Evolutionary conservation across 2,329 filamentous ascomycete species (phyloP), one percentile per base, ranked within the genome.

Genomic region (Colletotrichum destructivum): DNA sequence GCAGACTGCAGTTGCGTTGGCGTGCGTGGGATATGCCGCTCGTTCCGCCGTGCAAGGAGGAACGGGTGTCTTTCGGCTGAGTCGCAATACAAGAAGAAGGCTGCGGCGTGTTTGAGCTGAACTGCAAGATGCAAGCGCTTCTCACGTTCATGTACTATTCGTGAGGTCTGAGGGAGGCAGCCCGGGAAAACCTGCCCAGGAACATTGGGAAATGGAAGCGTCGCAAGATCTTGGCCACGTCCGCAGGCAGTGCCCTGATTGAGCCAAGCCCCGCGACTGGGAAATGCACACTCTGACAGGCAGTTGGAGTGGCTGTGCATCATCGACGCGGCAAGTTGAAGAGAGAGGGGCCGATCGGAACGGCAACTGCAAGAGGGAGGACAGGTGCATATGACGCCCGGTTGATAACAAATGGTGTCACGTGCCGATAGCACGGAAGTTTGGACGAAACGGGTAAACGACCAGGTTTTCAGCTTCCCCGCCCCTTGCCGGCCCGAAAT

Each of bases 321-420:
- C 44, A 42, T 18, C 9, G 52, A 31, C 42, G 16, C 26, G 64
- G 69, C 69, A 69, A 69, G 35, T 71, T 38, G 47, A 71, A 71
- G 69, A 71, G 69, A 59, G 59, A 40, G 59, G 60, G 55, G 65
- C 40, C 18, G 21, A 21, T 49, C 56, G 65, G n/a, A 60, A 64
- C 69, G 65, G 69, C 69, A 72, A 69, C 38, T 69, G 69, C 56
- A 72, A 72, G 69, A 71, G 69, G 69, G 69, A 71, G 69, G 69
- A 44, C 21, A 61, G 52, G 60, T 69, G 52, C 47, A 54, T 38
- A 38, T 18, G 18, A 23, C 13, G 21, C n/a, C 16, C 21, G 38
- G 23, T 16, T 35, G 51, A 63, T 26, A 55, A 13, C 38, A 21
- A 8, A 2, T 44, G 18, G 40, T 23, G 23, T 63, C 61, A 55